Evolutionary conservation across 78 protist genomes (phyloP), one percentile per base, ranked within the genome.

Genomic region (Tieghemostelium lacteum): DNA sequence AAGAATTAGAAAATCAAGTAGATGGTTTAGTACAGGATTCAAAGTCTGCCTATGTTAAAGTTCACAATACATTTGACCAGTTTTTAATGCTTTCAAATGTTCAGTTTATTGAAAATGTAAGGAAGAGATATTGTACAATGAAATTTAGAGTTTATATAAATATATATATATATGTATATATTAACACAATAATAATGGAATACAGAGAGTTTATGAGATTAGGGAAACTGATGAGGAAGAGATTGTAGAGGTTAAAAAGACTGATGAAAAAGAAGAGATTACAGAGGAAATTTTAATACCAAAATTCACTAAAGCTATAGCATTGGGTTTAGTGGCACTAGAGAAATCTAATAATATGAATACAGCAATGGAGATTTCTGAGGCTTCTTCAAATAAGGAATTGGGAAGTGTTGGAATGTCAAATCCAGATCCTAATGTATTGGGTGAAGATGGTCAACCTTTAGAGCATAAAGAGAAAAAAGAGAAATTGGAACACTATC

Each of bases 51-150:
- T 61, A 62, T 75, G 88, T 75, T 33, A 80, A 49, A 45, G 83
- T 89, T 26, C 92, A 94, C 85, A 94, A 94, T 57, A 89, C 92
- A 33, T 94, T 94, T 70, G 93, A 94, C 67, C 85, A 88, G 61
- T 94, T 94, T 24, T 55, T 89, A 28, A 75, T 91, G 96, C 73
- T 94, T n/a, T 83, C 96, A 40, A 88, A 94, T 75, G 58, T 92
- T 31, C 96, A 94, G 63, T 94, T 91, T 58, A 91, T 94, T 37
- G 96, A 94, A 69, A 94, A 94, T 66, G 96, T 94, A 55, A 22
- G 76, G 54, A 29, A 50, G 17, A 57, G 36, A 17, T 42, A 75
- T 12, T 33, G 33, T 50, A 37, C 5, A 39, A 19, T 20, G 54
- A 49, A 12, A 16, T 8, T 49, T 49, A 29, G 4, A 31, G 6